These are phyloP conservation scores for Athelia sp. DNA, from an alignment of 1,284 basidiomycete genomes.

Conservation along the genomic window DNA sequence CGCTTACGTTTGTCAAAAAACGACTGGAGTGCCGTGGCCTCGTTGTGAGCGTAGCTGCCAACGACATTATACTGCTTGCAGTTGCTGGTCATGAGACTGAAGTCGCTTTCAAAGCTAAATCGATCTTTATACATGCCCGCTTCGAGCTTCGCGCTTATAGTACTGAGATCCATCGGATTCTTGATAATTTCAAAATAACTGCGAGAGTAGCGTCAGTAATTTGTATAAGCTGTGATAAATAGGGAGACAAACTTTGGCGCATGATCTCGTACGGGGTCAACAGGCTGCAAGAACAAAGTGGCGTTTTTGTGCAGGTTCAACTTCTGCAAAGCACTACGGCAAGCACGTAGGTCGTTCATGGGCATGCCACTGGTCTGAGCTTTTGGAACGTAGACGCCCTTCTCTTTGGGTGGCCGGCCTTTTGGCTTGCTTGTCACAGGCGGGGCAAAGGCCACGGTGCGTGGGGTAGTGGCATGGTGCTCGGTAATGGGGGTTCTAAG, in stretches of 20 bases:
- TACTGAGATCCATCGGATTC: conserved; percentile 92
- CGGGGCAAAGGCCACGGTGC: conserved; percentile 20
- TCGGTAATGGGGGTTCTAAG: conserved; percentile 24
- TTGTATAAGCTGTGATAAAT: not conserved
- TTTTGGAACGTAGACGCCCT: conserved; percentile 52
- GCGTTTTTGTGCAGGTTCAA: conserved; percentile 70
- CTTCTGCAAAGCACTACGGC: conserved; percentile 80
- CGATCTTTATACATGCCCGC: conserved; percentile 85
- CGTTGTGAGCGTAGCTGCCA: conserved; percentile 72
- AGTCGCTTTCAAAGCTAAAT: conserved; percentile 82
- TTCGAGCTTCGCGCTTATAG: conserved; percentile 85
- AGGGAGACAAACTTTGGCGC: conserved; percentile 66
- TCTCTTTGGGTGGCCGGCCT: conserved; percentile 25
- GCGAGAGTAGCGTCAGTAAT: conserved; percentile 3
- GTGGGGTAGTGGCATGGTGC: conserved; percentile 9
- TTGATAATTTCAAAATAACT: conserved; percentile 92
- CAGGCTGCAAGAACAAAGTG: conserved; percentile 77
- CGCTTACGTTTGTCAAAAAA: conserved; percentile 83
- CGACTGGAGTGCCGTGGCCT: conserved; percentile 73
- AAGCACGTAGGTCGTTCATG: conserved; percentile 75
- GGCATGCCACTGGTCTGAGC: conserved; percentile 82
- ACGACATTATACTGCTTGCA: conserved; percentile 83
- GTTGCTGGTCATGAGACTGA: conserved; percentile 86
- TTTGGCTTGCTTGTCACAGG: conserved; percentile 30
- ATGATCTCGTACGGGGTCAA: conserved; percentile 84